These are phyloP conservation scores for Kalaharituber pfeilii DNA, from an alignment of 2,329 filamentous ascomycete genomes.

Conservation along the genomic window DNA sequence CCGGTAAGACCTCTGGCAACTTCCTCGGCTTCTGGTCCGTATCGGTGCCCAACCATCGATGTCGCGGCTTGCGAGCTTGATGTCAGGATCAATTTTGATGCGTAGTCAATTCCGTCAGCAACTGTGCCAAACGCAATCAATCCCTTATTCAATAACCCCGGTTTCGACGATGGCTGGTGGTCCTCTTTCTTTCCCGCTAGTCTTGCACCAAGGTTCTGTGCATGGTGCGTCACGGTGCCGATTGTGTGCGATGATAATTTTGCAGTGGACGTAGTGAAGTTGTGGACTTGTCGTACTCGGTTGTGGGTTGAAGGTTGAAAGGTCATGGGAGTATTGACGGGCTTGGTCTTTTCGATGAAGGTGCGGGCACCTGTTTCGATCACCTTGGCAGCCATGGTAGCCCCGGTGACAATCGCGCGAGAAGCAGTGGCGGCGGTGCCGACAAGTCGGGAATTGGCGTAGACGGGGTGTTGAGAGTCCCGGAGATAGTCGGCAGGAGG, in stretches of 20 bases:
- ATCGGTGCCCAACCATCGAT: constrained; percentile 74
- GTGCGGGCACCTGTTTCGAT: constrained; percentile 60
- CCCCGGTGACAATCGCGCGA: constrained; percentile 77
- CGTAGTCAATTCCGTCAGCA: constrained; percentile 81
- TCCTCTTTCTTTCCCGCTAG: constrained; percentile 41
- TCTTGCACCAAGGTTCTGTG: constrained; percentile 74
- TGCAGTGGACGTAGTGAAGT: constrained; percentile 63
- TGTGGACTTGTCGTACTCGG: constrained; percentile 74
- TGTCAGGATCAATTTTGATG: constrained; percentile 58
- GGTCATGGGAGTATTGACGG: constrained; percentile 61
- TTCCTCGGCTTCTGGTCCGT: constrained; percentile 67
- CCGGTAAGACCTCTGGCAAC: constrained; percentile 60
- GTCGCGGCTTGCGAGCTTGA: constrained; percentile 62
- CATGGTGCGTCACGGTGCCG: constrained; percentile 62
- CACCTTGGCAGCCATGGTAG: constrained; percentile 58
- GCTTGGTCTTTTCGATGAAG: constrained; percentile 66
- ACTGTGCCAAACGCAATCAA: constrained; percentile 93
- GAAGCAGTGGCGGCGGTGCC: constrained; percentile 76
- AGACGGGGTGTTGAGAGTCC: constrained; percentile 73
- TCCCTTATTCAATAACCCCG: constrained; percentile 83
- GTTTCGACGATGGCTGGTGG: constrained; percentile 46
- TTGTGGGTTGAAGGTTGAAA: constrained; percentile 74
- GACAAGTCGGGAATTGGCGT: constrained; percentile 71
- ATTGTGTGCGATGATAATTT: constrained; percentile 71
- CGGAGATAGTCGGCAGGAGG: constrained; percentile 49